Evolutionary conservation across 148 eudicot genomes (phyloP).

Genomic region (Cornus suecica): DNA sequence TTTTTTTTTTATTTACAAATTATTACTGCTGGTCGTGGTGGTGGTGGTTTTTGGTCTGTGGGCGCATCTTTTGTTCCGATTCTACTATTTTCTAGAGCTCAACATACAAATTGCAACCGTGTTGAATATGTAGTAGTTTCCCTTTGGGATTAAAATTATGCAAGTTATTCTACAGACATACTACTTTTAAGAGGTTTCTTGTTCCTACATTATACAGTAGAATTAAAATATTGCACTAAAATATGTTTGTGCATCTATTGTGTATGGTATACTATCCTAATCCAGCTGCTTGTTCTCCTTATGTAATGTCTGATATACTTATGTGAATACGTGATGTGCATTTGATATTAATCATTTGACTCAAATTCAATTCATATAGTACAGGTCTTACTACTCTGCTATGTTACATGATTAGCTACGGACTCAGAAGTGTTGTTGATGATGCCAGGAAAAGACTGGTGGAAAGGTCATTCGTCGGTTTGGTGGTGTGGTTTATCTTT

Average conservation of each 20-base stretch:
- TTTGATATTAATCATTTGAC: too few relatives aligned
- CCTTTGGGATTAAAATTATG: too few relatives aligned
- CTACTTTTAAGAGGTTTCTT: neutral
- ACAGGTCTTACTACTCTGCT: too few relatives aligned
- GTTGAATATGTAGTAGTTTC: too few relatives aligned
- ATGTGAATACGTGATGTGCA: neutral
- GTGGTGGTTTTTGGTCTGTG: too few relatives aligned
- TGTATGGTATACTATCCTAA: neutral
- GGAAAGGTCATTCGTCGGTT: constrained; percentile 84
- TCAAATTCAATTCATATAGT: neutral
- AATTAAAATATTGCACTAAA: neutral
- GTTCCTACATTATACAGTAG: neutral
- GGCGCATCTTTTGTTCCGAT: too few relatives aligned
- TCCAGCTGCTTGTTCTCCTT: neutral
- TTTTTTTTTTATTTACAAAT: too few relatives aligned
- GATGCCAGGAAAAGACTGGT: constrained; percentile 77
- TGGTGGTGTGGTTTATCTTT: constrained; percentile 79
- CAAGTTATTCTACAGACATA: neutral
- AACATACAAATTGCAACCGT: too few relatives aligned
- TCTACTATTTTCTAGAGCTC: too few relatives aligned
- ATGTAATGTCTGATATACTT: neutral
- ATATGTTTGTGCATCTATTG: neutral
- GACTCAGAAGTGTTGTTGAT: constrained; percentile 11
- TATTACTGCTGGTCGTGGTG: too few relatives aligned
- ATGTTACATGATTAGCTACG: neutral